Base-by-base conservation (phyloP, 116 monocot genomes). In the Papilionanthe hybrid region DNA sequence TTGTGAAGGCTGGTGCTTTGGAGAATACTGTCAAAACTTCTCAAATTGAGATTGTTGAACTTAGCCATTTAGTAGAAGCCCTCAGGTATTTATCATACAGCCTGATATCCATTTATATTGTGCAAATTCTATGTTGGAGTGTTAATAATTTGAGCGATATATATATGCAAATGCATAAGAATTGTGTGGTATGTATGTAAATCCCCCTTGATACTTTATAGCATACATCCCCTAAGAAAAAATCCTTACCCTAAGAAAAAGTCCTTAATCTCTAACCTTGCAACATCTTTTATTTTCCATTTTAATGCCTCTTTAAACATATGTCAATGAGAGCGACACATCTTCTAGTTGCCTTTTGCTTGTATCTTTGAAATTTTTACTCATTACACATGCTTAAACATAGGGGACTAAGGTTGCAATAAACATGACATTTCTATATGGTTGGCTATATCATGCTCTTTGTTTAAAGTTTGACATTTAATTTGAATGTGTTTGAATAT, bases 1-100 rank as follows among this genome's bases (percentile, higher is more conserved):
- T 90, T 79, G 27, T 72, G 23, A 48, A 99, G 99, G 99, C 99
- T 78, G 95, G 88, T 82, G 99, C 89, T 60, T 80, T 99, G 74
- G 95, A 91, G 85, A 91, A 83, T 78, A 99, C 92, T 19, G 90
- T 99, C 19, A 99, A 99, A 87, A 83, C 88, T 78, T 99, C 99
- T 85, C 91, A 95, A 53, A 57, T 89, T 20, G 89, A 95, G 85
- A 99, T 99, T 18, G 78, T 90, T 75, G 95, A 95, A 82, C 79
- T 95, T 78, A 89, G 91, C 78, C 91, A 89, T 83, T 82, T 92
- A 76, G 99, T 93, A 25, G 99, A 95, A 76, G 90, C 84, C 28
- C 90, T 99, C 72, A 95, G 95, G 99, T 99, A 85, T 74, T 27
- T 72, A 67, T 68, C 43, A 68, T 19, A 25, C 71, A 56, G 66